A percentile compares a stretch with the other conserved stretches of the same genome.
Conservation (phyloP, 2,329 filamentous ascomycete species). For the Aureobasidium melanogenum region DNA sequence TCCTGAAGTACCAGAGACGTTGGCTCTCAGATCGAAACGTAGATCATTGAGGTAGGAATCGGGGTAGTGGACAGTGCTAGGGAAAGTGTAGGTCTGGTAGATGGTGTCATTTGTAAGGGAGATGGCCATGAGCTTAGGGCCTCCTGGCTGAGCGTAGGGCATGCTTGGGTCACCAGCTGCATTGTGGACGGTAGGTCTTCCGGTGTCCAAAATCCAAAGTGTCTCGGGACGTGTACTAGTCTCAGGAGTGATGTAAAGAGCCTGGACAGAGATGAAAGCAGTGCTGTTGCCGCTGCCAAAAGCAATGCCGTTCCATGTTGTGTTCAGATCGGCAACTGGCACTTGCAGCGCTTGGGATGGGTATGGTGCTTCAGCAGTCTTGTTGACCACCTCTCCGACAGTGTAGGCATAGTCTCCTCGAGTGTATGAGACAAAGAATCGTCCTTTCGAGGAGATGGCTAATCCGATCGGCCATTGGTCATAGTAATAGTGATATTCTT, state of each 20-base stretch:
- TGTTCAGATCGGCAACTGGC: conserved; percentile 29
- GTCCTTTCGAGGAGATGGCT: conserved; percentile 33
- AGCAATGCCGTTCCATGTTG: conserved; percentile 30
- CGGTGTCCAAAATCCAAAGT: conserved; percentile 39
- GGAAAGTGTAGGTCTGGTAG: conserved; percentile 34
- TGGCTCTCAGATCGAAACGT: conserved; percentile 37
- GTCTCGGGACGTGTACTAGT: conserved; percentile 30
- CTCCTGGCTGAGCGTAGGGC: conserved; percentile 37
- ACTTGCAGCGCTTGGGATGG: conserved; percentile 33
- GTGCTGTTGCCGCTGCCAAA: conserved; percentile 38
- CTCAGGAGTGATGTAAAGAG: conserved; percentile 36
- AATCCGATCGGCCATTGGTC: conserved; percentile 40
- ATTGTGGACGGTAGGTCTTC: conserved; percentile 34
- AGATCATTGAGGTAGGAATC: conserved; percentile 41
- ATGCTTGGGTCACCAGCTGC: conserved; percentile 29
- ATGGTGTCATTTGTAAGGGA: conserved; percentile 33
- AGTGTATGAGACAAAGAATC: conserved; percentile 39
- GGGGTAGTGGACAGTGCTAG: conserved; percentile 34
- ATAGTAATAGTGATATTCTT: conserved; percentile 39
- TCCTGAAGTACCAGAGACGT: conserved; percentile 29
- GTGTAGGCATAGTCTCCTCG: conserved; percentile 39
- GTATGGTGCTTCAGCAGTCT: conserved; percentile 39
- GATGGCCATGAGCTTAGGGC: conserved; percentile 38
- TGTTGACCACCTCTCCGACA: conserved; percentile 38
- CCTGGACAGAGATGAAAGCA: conserved; percentile 37